Percentiles rank a stretch among this genome's conserved stretches.
phyloP scores from a whole-genome alignment of 1,284 basidiomycete species.

The Ustilago tritici region DNA sequence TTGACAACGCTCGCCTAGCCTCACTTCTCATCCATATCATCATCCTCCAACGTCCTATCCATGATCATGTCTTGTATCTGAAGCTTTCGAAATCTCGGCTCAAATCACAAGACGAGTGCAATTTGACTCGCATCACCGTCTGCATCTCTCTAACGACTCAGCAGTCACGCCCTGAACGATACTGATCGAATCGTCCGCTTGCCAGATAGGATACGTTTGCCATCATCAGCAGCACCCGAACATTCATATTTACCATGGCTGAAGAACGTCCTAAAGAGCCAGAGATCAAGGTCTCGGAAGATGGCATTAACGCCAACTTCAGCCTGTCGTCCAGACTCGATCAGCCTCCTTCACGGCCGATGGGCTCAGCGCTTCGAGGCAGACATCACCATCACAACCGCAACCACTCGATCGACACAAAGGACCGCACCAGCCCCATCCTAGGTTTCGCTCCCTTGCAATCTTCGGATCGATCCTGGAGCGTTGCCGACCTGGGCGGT shows the following conservation, averaged over 20 bases:
- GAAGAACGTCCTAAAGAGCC: slow-evolving; percentile 39
- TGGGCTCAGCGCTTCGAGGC: slow-evolving; percentile 27
- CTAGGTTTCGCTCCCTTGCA: slow-evolving; percentile 49
- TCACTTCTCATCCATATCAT: background rate
- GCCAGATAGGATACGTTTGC: background rate
- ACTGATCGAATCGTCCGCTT: background rate
- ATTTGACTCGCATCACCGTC: background rate
- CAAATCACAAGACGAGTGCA: background rate
- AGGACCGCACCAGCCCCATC: slow-evolving; percentile 54
- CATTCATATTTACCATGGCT: slow-evolving; percentile 18
- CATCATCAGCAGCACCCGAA: background rate
- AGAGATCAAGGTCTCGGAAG: slow-evolving; percentile 46
- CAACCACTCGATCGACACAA: slow-evolving; percentile 54
- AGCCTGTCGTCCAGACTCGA: slow-evolving; percentile 44
- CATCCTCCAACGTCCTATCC: background rate
- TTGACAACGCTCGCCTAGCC: background rate
- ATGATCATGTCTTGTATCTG: slow-evolving; percentile 21
- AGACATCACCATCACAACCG: slow-evolving; percentile 45
- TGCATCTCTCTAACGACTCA: background rate
- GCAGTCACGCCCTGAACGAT: background rate
- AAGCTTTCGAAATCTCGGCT: background rate
- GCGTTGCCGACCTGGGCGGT: slow-evolving; percentile 22
- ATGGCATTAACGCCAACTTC: slow-evolving; percentile 49
- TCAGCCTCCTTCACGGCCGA: slow-evolving; percentile 29
- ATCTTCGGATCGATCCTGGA: slow-evolving; percentile 32